Conservation (phyloP, 2,329 filamentous ascomycete genomes). For the Colletotrichum sp. region DNA sequence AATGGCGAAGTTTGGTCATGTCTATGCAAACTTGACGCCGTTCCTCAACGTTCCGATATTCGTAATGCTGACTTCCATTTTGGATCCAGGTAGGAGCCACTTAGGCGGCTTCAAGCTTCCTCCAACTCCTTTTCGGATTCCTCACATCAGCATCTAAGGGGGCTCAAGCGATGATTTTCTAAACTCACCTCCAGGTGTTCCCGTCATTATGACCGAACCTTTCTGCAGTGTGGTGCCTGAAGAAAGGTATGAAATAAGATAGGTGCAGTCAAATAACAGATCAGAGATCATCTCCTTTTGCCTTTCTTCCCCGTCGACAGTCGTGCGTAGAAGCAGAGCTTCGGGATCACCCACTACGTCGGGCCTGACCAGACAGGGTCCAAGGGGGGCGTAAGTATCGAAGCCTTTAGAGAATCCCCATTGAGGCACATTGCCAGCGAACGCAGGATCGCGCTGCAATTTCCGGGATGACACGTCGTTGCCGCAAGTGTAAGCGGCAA, state of each 20-base stretch:
- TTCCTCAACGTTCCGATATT: conserved; percentile 47
- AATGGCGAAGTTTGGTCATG: neutral
- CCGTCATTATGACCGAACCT: conserved; percentile 51
- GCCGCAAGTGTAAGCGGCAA: conserved; percentile 58
- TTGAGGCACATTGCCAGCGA: conserved; percentile 58
- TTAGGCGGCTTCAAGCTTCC: conserved; percentile 45
- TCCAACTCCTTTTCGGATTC: conserved; percentile 36
- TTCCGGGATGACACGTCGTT: conserved; percentile 62
- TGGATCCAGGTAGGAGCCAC: conserved; percentile 42
- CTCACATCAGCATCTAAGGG: neutral
- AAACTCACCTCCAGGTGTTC: conserved; percentile 44
- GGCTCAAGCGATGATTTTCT: neutral
- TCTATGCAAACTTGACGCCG: conserved; percentile 29
- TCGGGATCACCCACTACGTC: conserved; percentile 47
- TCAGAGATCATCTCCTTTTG: conserved; percentile 47
- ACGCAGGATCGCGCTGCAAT: conserved; percentile 51
- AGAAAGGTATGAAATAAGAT: conserved; percentile 40
- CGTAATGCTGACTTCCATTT: conserved; percentile 42
- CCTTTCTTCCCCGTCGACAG: conserved; percentile 50
- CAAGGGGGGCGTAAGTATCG: conserved; percentile 59
- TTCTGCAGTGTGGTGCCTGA: conserved; percentile 46
- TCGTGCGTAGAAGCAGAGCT: conserved; percentile 46
- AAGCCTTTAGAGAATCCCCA: conserved; percentile 64
- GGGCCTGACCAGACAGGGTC: conserved; percentile 50
- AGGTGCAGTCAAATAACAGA: conserved; percentile 48